Evolutionary conservation across 140 eudicot species (phyloP).

Genomic region (Anethum foeniculum): DNA sequence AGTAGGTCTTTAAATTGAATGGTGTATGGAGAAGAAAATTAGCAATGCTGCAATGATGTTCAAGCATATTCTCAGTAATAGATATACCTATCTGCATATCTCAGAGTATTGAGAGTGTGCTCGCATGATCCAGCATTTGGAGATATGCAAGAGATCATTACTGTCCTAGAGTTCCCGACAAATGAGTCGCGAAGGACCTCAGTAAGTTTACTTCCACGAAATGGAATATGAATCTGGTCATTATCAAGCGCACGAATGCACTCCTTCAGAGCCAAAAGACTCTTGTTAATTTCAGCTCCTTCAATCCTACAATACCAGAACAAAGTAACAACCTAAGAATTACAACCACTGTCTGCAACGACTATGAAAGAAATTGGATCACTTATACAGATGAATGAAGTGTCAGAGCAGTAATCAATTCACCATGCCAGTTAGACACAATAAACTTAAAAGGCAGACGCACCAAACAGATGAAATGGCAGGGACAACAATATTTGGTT

Average conservation of each 20-base stretch:
- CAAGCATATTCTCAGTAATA: not conserved
- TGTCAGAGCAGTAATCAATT: not conserved
- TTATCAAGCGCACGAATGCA: conserved; percentile 99
- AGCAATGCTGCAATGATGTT: not conserved
- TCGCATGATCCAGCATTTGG: conserved; percentile 97
- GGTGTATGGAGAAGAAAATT: not conserved
- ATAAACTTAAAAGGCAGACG: not conserved
- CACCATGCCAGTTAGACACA: not conserved
- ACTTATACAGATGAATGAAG: not conserved
- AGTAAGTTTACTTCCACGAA: conserved; percentile 98
- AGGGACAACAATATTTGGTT: not conserved
- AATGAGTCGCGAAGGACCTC: conserved; percentile 99
- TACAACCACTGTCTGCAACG: not conserved
- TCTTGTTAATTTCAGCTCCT: conserved; percentile 99
- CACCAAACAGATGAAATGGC: not conserved
- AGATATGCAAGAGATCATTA: conserved; percentile 98
- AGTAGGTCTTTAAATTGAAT: conserved; percentile 3
- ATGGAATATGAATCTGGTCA: conserved; percentile 97
- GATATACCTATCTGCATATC: conserved; percentile 91
- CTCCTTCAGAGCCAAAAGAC: conserved; percentile 95
- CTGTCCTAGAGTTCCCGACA: conserved; percentile 94
- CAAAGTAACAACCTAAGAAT: not conserved
- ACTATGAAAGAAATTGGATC: not conserved
- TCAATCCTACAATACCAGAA: conserved; percentile 55
- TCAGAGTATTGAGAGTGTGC: conserved; percentile 90